phyloP scores from a whole-genome alignment of 345 rosid genomes.

The Bruguiera parviflora region DNA sequence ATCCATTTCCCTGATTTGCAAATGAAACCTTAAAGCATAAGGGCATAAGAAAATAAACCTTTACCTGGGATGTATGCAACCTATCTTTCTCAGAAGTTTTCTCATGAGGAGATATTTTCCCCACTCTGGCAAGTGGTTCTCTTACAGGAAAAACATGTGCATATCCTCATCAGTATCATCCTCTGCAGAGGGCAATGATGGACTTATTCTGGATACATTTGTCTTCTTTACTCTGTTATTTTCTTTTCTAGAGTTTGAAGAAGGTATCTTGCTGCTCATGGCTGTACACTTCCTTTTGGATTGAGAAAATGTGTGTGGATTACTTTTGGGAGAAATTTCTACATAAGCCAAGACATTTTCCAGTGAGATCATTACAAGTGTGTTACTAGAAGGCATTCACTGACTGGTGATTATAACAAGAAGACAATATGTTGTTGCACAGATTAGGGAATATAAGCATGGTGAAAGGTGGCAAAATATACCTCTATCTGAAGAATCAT shows the following conservation, averaged over 20 bases:
- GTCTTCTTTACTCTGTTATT: slow-evolving; percentile 18
- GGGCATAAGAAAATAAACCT: no score
- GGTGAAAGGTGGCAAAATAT: not conserved
- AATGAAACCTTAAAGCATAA: no score
- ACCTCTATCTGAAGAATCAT: slow-evolving; percentile 47
- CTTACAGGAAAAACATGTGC: slow-evolving; percentile 17
- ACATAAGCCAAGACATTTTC: slow-evolving; percentile 13
- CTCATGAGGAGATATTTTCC: slow-evolving; percentile 12
- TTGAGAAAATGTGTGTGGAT: slow-evolving; percentile 22
- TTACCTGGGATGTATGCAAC: not conserved
- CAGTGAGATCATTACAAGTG: slow-evolving; percentile 14
- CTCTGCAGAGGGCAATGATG: slow-evolving; percentile 28
- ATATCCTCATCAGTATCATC: slow-evolving; percentile 32
- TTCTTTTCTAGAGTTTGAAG: slow-evolving; percentile 28
- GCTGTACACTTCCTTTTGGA: slow-evolving; percentile 26
- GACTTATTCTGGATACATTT: slow-evolving; percentile 23
- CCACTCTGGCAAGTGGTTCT: slow-evolving; percentile 23
- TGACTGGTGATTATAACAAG: not conserved
- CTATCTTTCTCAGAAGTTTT: slow-evolving; percentile 23
- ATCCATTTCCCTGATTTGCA: no score
- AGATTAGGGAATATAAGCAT: slow-evolving; percentile 4
- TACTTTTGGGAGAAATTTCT: slow-evolving; percentile 49
- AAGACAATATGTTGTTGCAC: no score
- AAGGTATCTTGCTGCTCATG: slow-evolving; percentile 25
- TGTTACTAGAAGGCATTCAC: slow-evolving; percentile 1